A percentile compares a stretch with the other conserved stretches of the same genome.
These are phyloP conservation scores for Syzygium aqueum DNA, from an alignment of 345 rosid genomes.

Conservation along the genomic window DNA sequence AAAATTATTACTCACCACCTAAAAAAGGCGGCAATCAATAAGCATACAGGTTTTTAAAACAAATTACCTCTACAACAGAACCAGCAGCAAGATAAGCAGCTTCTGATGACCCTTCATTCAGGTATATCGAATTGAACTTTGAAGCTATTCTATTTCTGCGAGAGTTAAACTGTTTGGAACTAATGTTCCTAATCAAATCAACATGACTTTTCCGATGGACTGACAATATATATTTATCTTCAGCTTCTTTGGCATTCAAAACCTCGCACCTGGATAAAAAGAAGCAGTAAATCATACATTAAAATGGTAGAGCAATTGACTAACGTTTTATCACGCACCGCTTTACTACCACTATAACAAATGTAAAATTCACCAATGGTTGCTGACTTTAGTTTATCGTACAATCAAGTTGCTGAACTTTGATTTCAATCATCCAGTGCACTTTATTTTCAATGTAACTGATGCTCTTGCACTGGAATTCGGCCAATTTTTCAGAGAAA, in stretches of 20 bases:
- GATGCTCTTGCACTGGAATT: background rate
- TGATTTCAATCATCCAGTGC: background rate
- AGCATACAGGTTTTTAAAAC: background rate
- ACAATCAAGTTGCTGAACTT: background rate
- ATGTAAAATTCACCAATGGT: background rate
- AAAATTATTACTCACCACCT: background rate
- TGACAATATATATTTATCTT: conserved; percentile 42
- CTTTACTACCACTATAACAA: background rate
- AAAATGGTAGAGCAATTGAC: background rate
- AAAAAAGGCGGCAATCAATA: background rate
- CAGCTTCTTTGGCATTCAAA: conserved; percentile 54
- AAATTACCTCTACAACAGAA: conserved; percentile 65
- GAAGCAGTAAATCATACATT: background rate
- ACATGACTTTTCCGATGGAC: conserved; percentile 69
- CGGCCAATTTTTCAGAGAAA: background rate
- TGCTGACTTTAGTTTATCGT: background rate
- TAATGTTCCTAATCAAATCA: conserved; percentile 46
- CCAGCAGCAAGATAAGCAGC: conserved; percentile 89
- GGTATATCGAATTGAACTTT: conserved; percentile 60
- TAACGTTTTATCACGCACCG: background rate
- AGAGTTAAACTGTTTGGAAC: conserved; percentile 49
- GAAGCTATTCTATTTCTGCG: conserved; percentile 46
- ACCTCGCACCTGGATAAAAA: conserved; percentile 54
- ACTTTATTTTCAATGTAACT: background rate
- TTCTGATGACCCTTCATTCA: conserved; percentile 78